phyloP scores from a whole-genome alignment of 2,329 filamentous ascomycete species.

The Exophiala bonariae region DNA sequence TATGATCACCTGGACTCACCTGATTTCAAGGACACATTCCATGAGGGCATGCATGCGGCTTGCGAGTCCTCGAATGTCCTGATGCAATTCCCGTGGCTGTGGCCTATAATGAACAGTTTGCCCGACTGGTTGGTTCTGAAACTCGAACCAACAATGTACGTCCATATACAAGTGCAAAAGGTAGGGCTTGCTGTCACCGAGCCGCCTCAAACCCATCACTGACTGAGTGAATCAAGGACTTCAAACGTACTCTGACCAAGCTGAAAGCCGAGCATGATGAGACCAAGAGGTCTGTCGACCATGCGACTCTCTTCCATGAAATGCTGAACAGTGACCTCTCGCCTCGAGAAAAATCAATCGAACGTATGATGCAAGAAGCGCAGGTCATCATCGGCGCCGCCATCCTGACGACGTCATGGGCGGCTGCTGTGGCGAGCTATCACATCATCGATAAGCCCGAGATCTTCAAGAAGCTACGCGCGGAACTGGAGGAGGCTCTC shows the following conservation, averaged over 20 bases:
- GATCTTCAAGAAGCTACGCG: constrained; percentile 21
- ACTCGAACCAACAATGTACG: not conserved
- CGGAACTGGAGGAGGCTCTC: constrained; percentile 21
- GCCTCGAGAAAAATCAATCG: constrained; percentile 34
- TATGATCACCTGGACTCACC: constrained; percentile 23
- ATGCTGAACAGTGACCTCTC: constrained; percentile 32
- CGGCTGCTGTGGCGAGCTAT: constrained; percentile 31
- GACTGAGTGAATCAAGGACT: not conserved
- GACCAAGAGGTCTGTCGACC: constrained; percentile 23
- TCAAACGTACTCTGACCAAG: not conserved
- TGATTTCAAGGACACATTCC: constrained; percentile 20
- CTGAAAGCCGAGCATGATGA: not conserved
- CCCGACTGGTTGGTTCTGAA: constrained; percentile 22
- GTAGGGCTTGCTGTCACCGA: not conserved
- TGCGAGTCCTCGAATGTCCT: constrained; percentile 12
- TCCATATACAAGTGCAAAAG: constrained; percentile 13
- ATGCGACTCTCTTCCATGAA: constrained; percentile 33
- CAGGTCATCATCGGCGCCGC: constrained; percentile 34
- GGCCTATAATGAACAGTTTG: constrained; percentile 26
- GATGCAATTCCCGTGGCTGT: constrained; percentile 19
- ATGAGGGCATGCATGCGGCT: constrained; percentile 17
- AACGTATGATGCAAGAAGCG: constrained; percentile 34
- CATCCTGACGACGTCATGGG: constrained; percentile 34
- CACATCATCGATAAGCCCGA: constrained; percentile 27
- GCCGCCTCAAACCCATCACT: not conserved